These are phyloP conservation scores for Geotrichum macrosporum DNA, from an alignment of 1,139 yeast genomes.

Conservation along the genomic window DNA sequence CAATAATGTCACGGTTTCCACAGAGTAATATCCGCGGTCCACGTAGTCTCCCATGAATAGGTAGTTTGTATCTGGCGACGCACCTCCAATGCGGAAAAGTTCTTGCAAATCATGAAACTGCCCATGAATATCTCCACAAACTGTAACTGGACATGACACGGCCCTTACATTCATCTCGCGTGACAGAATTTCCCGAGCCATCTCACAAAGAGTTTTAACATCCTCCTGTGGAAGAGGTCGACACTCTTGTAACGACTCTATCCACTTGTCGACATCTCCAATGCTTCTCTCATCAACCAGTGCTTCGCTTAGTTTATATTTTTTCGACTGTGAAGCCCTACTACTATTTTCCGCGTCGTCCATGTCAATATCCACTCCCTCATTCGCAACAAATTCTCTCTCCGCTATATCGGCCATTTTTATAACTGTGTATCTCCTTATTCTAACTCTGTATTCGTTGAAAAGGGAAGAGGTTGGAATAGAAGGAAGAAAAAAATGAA, in stretches of 20 bases:
- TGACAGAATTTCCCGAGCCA: conserved; percentile 34
- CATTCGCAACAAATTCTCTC: no score
- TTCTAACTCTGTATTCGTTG: no score
- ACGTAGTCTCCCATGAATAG: conserved; percentile 85
- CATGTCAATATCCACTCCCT: no score
- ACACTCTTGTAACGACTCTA: conserved; percentile 70
- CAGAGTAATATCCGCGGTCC: conserved; percentile 87
- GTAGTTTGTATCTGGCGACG: conserved; percentile 69
- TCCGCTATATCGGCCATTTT: no score
- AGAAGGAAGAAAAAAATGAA: no score
- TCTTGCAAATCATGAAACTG: conserved; percentile 86
- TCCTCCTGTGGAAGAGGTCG: conserved; percentile 78
- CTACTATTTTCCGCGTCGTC: no score
- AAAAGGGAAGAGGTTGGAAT: no score
- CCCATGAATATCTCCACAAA: conserved; percentile 92
- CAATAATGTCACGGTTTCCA: conserved; percentile 69
- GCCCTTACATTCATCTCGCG: conserved; percentile 67
- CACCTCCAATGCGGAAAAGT: conserved; percentile 74
- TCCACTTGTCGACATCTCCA: no score
- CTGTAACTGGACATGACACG: conserved; percentile 81
- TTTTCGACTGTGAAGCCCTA: no score
- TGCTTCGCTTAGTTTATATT: no score
- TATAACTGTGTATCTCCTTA: no score
- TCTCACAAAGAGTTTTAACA: conserved; percentile 73
- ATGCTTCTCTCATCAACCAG: no score